Percentiles rank a stretch among this genome's conserved stretches.
phyloP scores from a whole-genome alignment of 2,329 filamentous ascomycete species.

The Hortaea werneckii region DNA sequence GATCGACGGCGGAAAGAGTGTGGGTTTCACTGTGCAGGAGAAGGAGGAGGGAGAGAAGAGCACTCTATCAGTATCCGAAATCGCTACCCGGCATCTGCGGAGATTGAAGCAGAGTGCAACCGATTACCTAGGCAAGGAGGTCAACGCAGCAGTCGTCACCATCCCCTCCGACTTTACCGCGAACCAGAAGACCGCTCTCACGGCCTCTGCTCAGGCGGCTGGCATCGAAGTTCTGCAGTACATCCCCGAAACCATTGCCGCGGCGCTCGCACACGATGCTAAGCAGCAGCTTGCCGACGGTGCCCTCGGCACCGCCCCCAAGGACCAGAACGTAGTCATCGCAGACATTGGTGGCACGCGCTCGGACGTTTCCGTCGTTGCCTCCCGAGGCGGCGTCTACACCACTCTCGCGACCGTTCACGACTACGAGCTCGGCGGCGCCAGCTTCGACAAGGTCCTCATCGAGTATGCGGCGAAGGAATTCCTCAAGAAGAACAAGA shows the following conservation, averaged over 20 bases:
- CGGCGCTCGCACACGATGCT: slow-evolving; percentile 84
- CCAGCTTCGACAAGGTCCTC: slow-evolving; percentile 77
- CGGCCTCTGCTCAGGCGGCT: slow-evolving; percentile 66
- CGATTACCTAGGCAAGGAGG: slow-evolving; percentile 84
- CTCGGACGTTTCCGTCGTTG: slow-evolving; percentile 82
- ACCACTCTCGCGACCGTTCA: slow-evolving; percentile 86
- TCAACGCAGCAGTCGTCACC: slow-evolving; percentile 90
- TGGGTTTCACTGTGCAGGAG: slow-evolving; percentile 79
- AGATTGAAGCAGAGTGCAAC: slow-evolving; percentile 74
- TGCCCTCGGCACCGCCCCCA: slow-evolving; percentile 38
- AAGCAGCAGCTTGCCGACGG: slow-evolving; percentile 18
- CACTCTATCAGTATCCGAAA: slow-evolving; percentile 65
- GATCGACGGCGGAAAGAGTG: slow-evolving; percentile 45
- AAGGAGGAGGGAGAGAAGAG: slow-evolving; percentile 42
- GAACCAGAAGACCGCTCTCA: slow-evolving; percentile 72
- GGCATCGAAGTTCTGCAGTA: slow-evolving; percentile 85
- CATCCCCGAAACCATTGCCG: slow-evolving; percentile 82
- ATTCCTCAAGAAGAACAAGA: slow-evolving; percentile 93
- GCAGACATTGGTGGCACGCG: slow-evolving; percentile 88
- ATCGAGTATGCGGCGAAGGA: slow-evolving; percentile 98
- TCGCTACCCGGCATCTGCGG: slow-evolving; percentile 73
- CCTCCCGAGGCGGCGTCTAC: slow-evolving; percentile 90
- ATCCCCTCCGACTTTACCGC: slow-evolving; percentile 90
- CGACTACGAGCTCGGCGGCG: slow-evolving; percentile 87
- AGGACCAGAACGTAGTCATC: slow-evolving; percentile 85